Evolutionary conservation across 108 stramenopile species (phyloP).

Genomic region (Skeletonema costatum): DNA sequence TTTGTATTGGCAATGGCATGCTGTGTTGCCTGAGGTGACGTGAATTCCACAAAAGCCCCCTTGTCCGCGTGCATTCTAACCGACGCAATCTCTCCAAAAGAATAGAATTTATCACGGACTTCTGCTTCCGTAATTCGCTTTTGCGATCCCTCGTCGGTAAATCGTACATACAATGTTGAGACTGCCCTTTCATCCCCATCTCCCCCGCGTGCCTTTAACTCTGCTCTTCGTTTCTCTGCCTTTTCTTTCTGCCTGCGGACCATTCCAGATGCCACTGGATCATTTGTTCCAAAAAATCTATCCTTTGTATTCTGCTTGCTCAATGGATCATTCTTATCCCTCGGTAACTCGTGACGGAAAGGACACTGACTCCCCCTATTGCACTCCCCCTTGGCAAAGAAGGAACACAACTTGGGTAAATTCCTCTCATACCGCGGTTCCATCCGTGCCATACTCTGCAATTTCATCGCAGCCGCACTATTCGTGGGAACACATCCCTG

Average conservation of each 20-base stretch:
- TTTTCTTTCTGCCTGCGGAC: slow-evolving; percentile 57
- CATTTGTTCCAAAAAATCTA: slow-evolving; percentile 92
- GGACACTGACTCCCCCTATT: slow-evolving; percentile 93
- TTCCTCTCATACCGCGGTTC: slow-evolving; percentile 96
- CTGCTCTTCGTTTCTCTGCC: slow-evolving; percentile 57
- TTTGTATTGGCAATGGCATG: slow-evolving; percentile 80
- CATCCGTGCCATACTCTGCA: slow-evolving; percentile 90
- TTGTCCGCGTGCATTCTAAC: slow-evolving; percentile 81
- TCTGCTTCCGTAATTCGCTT: slow-evolving; percentile 64
- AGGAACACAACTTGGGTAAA: slow-evolving; percentile 94
- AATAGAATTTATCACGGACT: slow-evolving; percentile 81
- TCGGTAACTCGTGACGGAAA: slow-evolving; percentile 97
- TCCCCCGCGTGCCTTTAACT: slow-evolving; percentile 61
- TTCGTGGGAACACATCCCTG: slow-evolving; percentile 59
- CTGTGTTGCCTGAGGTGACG: slow-evolving; percentile 82
- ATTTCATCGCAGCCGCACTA: slow-evolving; percentile 72
- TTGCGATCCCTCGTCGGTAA: slow-evolving; percentile 66
- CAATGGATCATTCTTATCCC: slow-evolving; percentile 90
- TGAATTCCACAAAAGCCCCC: slow-evolving; percentile 91
- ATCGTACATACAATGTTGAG: slow-evolving; percentile 80
- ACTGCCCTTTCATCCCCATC: slow-evolving; percentile 75
- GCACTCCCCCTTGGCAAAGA: slow-evolving; percentile 96
- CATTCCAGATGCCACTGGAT: slow-evolving; percentile 91
- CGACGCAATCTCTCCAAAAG: slow-evolving; percentile 82
- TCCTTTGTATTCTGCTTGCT: slow-evolving; percentile 94